Evolutionary conservation across 805 yeast species (phyloP).

Genomic region (Groenewaldozyma salmanticensis): DNA sequence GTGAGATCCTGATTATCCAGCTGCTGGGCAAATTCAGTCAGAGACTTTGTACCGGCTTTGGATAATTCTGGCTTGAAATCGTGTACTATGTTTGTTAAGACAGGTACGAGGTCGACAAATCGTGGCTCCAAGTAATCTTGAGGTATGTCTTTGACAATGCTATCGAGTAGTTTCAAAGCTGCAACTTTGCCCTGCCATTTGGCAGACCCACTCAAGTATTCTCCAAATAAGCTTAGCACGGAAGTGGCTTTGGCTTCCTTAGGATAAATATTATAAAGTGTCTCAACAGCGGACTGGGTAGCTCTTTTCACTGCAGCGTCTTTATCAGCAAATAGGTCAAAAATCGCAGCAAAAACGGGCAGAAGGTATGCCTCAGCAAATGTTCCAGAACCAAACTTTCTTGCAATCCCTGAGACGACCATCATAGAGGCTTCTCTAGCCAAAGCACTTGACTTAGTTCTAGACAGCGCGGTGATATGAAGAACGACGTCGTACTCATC

Average conservation of each 20-base stretch:
- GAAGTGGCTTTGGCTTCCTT: slow-evolving; percentile 69
- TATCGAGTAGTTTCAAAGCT: slow-evolving; percentile 65
- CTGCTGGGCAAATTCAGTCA: slow-evolving; percentile 63
- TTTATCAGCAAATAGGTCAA: slow-evolving; percentile 75
- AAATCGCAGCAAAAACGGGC: slow-evolving; percentile 50
- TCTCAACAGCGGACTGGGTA: slow-evolving; percentile 69
- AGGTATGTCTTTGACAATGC: slow-evolving; percentile 67
- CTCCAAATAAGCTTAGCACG: slow-evolving; percentile 50
- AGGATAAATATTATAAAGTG: slow-evolving; percentile 61
- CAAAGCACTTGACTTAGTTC: slow-evolving; percentile 63
- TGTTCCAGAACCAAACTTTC: slow-evolving; percentile 53
- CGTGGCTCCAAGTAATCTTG: slow-evolving; percentile 75
- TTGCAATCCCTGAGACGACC: slow-evolving; percentile 47
- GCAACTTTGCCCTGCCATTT: slow-evolving; percentile 89
- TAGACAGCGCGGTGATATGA: slow-evolving; percentile 53
- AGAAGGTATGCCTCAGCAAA: slow-evolving; percentile 71
- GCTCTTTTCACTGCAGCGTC: slow-evolving; percentile 79
- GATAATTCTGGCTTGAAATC: slow-evolving; percentile 96
- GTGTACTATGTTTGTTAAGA: slow-evolving; percentile 79
- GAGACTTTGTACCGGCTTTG: slow-evolving; percentile 64
- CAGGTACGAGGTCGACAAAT: slow-evolving; percentile 72
- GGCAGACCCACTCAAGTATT: slow-evolving; percentile 68
- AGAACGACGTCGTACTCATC: slow-evolving; percentile 58
- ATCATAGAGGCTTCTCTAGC: slow-evolving; percentile 71
- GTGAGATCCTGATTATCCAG: slow-evolving; percentile 88